Base-by-base conservation (phyloP, 805 yeast species). In the Nakazawaea ishiwadae region DNA sequence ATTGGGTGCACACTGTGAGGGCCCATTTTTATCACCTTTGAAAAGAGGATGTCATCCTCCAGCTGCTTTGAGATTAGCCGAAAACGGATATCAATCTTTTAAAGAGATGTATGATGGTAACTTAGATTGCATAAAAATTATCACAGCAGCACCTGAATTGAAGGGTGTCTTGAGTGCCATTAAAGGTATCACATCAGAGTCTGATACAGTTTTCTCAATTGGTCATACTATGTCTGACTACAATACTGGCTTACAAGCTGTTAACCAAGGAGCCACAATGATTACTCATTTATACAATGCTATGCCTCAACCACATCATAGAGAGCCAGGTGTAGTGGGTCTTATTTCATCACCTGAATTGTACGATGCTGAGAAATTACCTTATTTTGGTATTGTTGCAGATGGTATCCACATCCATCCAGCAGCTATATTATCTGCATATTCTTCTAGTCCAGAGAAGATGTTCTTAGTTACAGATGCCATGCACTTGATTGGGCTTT, bases 361-460 rank as follows among this genome's bases (percentile, higher is more conserved):
- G 24, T 19, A 10, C 3, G 32, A 33, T 12, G 28, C 31, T 12
- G 44, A 39, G 17, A 42, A 24, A 9, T 49, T 55, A 19, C 81
- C 81, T 15, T 74, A 58, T 48, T 77, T 63, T 46, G 82, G 83
- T 6, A 52, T 77, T 32, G 75, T 77, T 41, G 69, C 73, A 35
- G 83, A 77, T 56, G 81, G 81, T 5, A 70, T 75, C 39, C 83
- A 77, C 49, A 79, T 77, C 24, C 79, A 75, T 48, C 79, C 79
- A 1, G 59, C 78, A 21, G 68, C 71, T 61, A 71, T 69, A 21
- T 60, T 65, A 14, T 45, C 72, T 39, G 80, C 80, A 1, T 77
- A 72, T 58, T 60, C 65, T 30, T 60, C 79, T 12, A 65, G 66
- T 49, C 75, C 79, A 8, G 72, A 70, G n/a, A 73, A 73, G 48